These are phyloP conservation scores for Opeltia flavorubescens DNA, from an alignment of 495 filamentous ascomycete genomes.

Conservation along the genomic window DNA sequence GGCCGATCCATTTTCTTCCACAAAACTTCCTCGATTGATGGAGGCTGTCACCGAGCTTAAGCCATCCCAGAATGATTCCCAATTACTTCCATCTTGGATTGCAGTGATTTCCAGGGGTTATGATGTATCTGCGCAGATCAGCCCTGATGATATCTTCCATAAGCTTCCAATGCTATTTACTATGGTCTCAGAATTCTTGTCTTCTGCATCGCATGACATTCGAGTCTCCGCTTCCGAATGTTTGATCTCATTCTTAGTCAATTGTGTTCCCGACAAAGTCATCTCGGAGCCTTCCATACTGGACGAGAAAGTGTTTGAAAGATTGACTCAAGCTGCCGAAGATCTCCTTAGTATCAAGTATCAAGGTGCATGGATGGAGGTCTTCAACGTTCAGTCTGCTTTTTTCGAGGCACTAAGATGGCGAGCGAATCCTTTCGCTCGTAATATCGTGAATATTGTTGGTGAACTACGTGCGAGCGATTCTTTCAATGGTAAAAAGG, in stretches of 20 bases:
- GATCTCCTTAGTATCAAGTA: conserved; percentile 76
- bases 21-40: conserved; percentile 77
- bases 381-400: conserved; percentile 78
- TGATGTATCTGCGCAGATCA: conserved; percentile 79
- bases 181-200: conserved; percentile 62
- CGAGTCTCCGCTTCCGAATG: conserved; percentile 88
- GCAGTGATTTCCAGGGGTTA: conserved; percentile 87
- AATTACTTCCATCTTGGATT: conserved; percentile 89
- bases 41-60: conserved; percentile 79
- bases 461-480: conserved; percentile 83
- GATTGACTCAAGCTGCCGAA: conserved; percentile 50
- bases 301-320: conserved; percentile 72
- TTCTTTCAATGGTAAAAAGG: conserved; percentile 84
- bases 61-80: conserved; percentile 79
- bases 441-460: conserved; percentile 56
- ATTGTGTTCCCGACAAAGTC: conserved; percentile 67
- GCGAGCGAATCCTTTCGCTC: conserved; percentile 63
- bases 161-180: conserved; percentile 72
- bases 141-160: conserved; percentile 73
- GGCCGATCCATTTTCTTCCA: conserved; percentile 68
- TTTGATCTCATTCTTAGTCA: conserved; percentile 77
- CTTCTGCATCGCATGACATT: conserved; percentile 80
- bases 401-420: conserved; percentile 79
- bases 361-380: conserved; percentile 88
- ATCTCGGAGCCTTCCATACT: conserved; percentile 76